phyloP scores from a whole-genome alignment of 1,139 yeast species.

The Yamadazyma aaseri region DNA sequence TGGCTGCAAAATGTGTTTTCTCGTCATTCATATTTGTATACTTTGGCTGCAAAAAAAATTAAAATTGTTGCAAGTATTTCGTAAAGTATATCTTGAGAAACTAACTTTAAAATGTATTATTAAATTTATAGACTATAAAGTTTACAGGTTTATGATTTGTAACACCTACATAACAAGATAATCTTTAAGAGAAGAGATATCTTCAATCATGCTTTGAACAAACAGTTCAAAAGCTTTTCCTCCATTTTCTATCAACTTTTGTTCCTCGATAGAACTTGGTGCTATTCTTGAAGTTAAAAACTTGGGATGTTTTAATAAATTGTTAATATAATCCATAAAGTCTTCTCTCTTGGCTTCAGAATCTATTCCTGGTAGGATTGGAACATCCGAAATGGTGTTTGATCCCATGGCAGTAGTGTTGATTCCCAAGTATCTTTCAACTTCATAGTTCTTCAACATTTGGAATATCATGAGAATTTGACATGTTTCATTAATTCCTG shows the following conservation, averaged over 20 bases:
- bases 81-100: too few relatives aligned
- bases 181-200: slow-evolving; percentile 56
- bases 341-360: slow-evolving; percentile 54
- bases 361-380: slow-evolving; percentile 62
- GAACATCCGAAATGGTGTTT: slow-evolving; percentile 22
- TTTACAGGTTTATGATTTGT: too few relatives aligned
- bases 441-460: slow-evolving; percentile 50
- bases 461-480: slow-evolving; percentile 70
- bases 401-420: slow-evolving; percentile 10
- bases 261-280: slow-evolving; percentile 66
- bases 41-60: too few relatives aligned
- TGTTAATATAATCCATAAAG: slow-evolving; percentile 58
- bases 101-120: too few relatives aligned
- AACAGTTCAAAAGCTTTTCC: slow-evolving; percentile 41
- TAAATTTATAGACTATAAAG: background rate
- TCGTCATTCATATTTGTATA: too few relatives aligned
- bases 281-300: slow-evolving; percentile 68
- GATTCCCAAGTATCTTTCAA: slow-evolving; percentile 37
- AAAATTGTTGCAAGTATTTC: too few relatives aligned
- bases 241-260: slow-evolving; percentile 45
- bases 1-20: too few relatives aligned
- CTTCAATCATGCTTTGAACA: slow-evolving; percentile 50
- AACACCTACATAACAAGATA: slow-evolving; percentile 21
- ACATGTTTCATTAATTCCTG: slow-evolving; percentile 73
- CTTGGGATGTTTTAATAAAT: slow-evolving; percentile 82